Evolutionary conservation across 1,284 basidiomycete species (phyloP).

Genomic region (Boletus putidus): DNA sequence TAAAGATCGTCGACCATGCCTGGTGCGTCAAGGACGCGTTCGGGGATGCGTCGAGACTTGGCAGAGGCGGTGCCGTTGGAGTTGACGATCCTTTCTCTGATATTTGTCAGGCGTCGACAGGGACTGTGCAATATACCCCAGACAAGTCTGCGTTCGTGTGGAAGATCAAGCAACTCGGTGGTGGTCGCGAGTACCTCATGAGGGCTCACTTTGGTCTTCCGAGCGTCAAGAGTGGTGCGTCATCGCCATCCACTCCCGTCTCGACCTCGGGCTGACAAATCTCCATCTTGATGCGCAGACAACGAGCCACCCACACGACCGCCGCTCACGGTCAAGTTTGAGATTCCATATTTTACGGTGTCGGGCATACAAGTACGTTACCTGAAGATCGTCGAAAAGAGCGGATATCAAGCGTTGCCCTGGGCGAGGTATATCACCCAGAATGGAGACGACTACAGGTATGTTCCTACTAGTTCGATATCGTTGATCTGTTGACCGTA

Average conservation of each 20-base stretch:
- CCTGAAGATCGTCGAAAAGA: conserved; percentile 98
- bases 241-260: neutral
- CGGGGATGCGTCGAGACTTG: conserved; percentile 76
- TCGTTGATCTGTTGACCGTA: neutral
- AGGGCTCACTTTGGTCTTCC: conserved; percentile 94
- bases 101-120: conserved; percentile 72
- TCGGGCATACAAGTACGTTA: conserved; percentile 98
- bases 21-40: conserved; percentile 93
- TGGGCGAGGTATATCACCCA: conserved; percentile 95
- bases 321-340: conserved; percentile 96
- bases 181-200: conserved; percentile 93
- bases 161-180: conserved; percentile 96
- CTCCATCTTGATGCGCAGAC: too few species aligned
- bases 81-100: neutral
- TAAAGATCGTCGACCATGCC: conserved; percentile 98
- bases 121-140: conserved; percentile 91
- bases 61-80: conserved; percentile 61
- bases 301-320: conserved; percentile 76
- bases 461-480: too few species aligned
- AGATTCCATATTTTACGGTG: conserved; percentile 97
- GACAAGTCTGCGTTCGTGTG: conserved; percentile 97
- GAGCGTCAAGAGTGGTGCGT: conserved; percentile 80
- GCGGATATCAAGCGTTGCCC: conserved; percentile 90
- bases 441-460: conserved; percentile 96
- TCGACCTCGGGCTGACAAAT: neutral